Evolutionary conservation across 331 rosid species (phyloP), one percentile per base, ranked within the genome.

Genomic region (Saraca asoca): DNA sequence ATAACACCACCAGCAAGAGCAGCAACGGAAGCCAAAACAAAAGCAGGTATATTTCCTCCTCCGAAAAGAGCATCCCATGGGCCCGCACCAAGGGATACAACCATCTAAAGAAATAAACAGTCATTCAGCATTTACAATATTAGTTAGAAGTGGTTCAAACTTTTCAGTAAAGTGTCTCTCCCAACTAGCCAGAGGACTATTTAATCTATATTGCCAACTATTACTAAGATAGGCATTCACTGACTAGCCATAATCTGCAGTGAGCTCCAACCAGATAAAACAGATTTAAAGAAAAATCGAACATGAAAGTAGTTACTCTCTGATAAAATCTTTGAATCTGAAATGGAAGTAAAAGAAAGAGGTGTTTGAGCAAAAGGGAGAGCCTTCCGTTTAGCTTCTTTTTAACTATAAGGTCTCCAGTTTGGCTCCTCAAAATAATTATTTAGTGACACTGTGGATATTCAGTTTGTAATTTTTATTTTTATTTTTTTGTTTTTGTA

Each of bases 1-100:
- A 86, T 60, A 62, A 91, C 56, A 62, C 88, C 97, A 13, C 87
- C 96, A 6, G 80, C 90, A 58, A 91, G 88, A n/a, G 95, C 96
- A 59, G 82, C 68, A 0, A 88, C 0, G 14, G 97, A 85, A 38
- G 97, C 95, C 81, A 91, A 80, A 71, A 84, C 96, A 78, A 91
- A 91, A 51, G 96, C 97, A 44, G 97, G 96, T 70, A 81, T 65
- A 72, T 91, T 91, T 74, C 97, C 97, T 42, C 97, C 97, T 7
- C 90, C 95, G 68, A 88, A 91, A 76, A 91, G 81, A 35, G 95
- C 97, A 83, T 91, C 97, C 96, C 97, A 91, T 18, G 97, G 97
- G 69, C 96, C 97, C 70, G 90, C 88, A 45, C 96, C 97, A 45
- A 91, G 88, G 35, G 96, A 91, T 72, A 91, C 82, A 58, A 91